Evolutionary conservation across 2,329 filamentous ascomycete species (phyloP), one percentile per base, ranked within the genome.

Genomic region (Nemania bipapillata): DNA sequence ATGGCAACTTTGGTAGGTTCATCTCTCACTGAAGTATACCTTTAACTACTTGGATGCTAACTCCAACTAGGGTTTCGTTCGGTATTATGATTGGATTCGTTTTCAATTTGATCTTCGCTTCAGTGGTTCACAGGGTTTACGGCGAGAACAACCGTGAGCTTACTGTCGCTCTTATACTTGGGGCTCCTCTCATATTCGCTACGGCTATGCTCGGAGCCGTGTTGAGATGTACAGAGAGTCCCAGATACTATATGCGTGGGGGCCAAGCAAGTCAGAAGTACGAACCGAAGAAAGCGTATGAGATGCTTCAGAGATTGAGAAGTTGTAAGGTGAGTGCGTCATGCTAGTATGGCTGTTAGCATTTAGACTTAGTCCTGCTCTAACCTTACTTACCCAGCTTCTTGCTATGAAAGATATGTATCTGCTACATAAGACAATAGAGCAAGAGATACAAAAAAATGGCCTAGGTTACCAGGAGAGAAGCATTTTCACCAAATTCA

Each of bases 61-160:
- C 24, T 24, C 28, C 2, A 11, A 54, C 11, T 42, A 54, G 59
- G 59, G 59, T 62, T 37, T 45, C 59, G 12, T 62, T 54, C 20
- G 59, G 59, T 26, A 62, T 62, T 5, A 54, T 62, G 59, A 62
- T 62, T 54, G 59, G 59, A n/a, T 62, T 62, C n/a, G 35, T 32
- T 26, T 62, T 62, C 26, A 62, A 62, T 24, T 42, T 62, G 59
- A 62, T 62, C 9, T 62, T 62, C n/a, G 59, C 59, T 12, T n/a
- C 59, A 8, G 15, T 24, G 15, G 59, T 62, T 22, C 9, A 62
- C 2, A 45, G 50, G 2, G 24, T 62, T 6, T 62, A 62, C 24
- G 24, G 9, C 8, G 37, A 45, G 9, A n/a, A 32, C 17, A 32
- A 45, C 26, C 6, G 2, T 30, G 59, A 62, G 8, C 37, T 62